These are phyloP conservation scores for Elongisporangium prolatum DNA, from an alignment of 352 stramenopile species.

Conservation along the genomic window DNA sequence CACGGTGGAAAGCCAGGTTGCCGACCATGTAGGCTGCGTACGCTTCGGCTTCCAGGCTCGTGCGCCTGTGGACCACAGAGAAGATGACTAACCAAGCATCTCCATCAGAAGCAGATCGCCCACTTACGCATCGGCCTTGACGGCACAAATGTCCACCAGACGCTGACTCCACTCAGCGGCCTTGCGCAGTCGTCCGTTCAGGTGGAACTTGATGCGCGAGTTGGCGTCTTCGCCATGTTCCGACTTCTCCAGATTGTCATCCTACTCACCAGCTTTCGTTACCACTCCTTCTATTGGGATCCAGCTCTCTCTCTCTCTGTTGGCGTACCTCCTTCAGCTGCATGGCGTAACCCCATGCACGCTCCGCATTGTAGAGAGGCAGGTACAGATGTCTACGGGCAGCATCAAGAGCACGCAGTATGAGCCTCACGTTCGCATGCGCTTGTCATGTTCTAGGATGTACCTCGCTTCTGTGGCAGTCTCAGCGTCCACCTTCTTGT, in stretches of 20 bases:
- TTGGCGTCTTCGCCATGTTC: slow-evolving; percentile 83
- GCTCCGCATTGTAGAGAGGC: slow-evolving; percentile 88
- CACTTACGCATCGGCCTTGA: slow-evolving; percentile 70
- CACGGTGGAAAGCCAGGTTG: slow-evolving; percentile 86
- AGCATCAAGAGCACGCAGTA: slow-evolving; percentile 2
- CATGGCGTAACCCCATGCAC: slow-evolving; percentile 90
- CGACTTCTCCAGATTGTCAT: slow-evolving; percentile 85
- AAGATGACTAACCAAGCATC: not conserved
- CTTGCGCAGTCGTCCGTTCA: slow-evolving; percentile 84
- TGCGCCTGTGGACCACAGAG: slow-evolving; percentile 34
- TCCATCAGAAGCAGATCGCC: not conserved
- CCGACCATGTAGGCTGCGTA: slow-evolving; percentile 88
- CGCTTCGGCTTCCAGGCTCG: slow-evolving; percentile 83
- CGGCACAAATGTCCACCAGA: slow-evolving; percentile 70
- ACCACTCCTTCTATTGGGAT: not conserved
- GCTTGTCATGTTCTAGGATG: not conserved
- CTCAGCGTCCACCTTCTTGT: slow-evolving; percentile 84
- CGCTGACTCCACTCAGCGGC: slow-evolving; percentile 84
- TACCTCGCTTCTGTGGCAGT: slow-evolving; percentile 59
- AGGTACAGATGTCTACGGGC: slow-evolving; percentile 65
- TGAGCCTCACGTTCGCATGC: not conserved
- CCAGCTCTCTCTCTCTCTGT: not conserved
- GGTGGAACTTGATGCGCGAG: slow-evolving; percentile 86
- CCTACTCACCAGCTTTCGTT: slow-evolving; percentile 14
- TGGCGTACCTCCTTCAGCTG: slow-evolving; percentile 66